These are phyloP conservation scores for Dioscorea alata DNA, from an alignment of 106 monocot species.

Conservation along the genomic window DNA sequence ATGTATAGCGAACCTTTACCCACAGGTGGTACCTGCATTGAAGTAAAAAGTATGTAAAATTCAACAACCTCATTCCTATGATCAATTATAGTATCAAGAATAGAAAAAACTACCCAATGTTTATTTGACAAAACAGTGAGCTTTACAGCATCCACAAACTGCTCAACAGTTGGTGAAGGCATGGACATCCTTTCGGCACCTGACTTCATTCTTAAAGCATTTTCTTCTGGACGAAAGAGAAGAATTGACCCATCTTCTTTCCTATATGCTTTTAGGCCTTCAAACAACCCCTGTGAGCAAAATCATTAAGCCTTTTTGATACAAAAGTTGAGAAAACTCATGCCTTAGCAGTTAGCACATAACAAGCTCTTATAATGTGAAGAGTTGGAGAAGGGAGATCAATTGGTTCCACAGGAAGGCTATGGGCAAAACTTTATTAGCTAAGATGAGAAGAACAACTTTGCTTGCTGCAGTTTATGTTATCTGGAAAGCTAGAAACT, in stretches of 20 bases:
- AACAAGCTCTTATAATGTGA: too few relatives aligned
- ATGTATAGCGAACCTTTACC: conserved; percentile 93
- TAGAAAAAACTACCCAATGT: conserved; percentile 57
- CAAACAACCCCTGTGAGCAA: conserved; percentile 47
- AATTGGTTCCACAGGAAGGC: too few relatives aligned
- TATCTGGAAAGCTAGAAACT: too few relatives aligned
- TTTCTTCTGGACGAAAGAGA: conserved; percentile 89
- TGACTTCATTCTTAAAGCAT: conserved; percentile 67
- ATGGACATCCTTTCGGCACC: conserved; percentile 95
- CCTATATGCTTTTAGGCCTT: conserved; percentile 72
- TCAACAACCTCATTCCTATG: too few relatives aligned
- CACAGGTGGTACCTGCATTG: conserved; percentile 68
- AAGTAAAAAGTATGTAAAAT: neutral
- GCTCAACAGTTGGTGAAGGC: conserved; percentile 76
- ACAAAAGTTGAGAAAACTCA: too few relatives aligned
- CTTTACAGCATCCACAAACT: conserved; percentile 88
- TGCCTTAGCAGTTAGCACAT: too few relatives aligned
- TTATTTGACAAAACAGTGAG: conserved; percentile 76
- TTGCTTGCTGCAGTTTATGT: too few relatives aligned
- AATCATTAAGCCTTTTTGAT: neutral
- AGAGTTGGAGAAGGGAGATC: too few relatives aligned
- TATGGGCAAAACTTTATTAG: too few relatives aligned
- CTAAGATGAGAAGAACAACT: too few relatives aligned
- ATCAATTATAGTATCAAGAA: too few relatives aligned
- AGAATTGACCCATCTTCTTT: conserved; percentile 63